phyloP scores from a whole-genome alignment of 768 basidiomycete species.

The Lactarius deliciosus region DNA sequence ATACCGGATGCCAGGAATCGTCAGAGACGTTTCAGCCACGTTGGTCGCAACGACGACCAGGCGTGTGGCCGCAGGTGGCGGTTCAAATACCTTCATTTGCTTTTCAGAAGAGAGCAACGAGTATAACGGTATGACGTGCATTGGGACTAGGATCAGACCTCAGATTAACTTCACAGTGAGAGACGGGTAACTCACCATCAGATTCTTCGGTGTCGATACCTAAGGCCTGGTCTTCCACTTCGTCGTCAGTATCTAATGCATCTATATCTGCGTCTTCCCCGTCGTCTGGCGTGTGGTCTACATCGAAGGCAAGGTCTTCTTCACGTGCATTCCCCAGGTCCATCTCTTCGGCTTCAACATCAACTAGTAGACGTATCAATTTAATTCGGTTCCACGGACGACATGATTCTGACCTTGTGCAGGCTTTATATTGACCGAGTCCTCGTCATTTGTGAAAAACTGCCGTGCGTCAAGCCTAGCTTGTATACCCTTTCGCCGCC shows the following conservation, averaged over 20 bases:
- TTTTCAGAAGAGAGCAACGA: constrained; percentile 90
- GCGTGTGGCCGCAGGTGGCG: constrained; percentile 76
- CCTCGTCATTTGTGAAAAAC: constrained; percentile 17
- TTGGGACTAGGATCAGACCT: constrained; percentile 57
- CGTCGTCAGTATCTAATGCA: constrained; percentile 72
- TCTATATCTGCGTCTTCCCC: constrained; percentile 67
- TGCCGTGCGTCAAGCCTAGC: constrained; percentile 17
- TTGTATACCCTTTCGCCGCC: constrained; percentile 34
- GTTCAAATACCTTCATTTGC: constrained; percentile 90
- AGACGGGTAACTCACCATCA: constrained; percentile 49
- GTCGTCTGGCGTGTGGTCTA: constrained; percentile 48
- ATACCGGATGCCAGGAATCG: constrained; percentile 95
- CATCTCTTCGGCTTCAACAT: constrained; percentile 78
- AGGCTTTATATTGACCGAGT: constrained; percentile 37
- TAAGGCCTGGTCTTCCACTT: constrained; percentile 52
- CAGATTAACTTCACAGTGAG: constrained; percentile 13
- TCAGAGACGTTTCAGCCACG: constrained; percentile 94
- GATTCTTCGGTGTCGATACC: constrained; percentile 63
- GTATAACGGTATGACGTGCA: constrained; percentile 94
- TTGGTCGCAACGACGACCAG: constrained; percentile 95
- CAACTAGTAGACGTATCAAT: constrained; percentile 43
- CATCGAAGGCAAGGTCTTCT: constrained; percentile 63
- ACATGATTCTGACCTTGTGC: constrained; percentile 46
- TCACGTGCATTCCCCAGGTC: constrained; percentile 56
- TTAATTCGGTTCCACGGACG: neutral